Evolutionary conservation across 352 stramenopile species (phyloP).

Genomic region (Saprolegnia diclina): DNA sequence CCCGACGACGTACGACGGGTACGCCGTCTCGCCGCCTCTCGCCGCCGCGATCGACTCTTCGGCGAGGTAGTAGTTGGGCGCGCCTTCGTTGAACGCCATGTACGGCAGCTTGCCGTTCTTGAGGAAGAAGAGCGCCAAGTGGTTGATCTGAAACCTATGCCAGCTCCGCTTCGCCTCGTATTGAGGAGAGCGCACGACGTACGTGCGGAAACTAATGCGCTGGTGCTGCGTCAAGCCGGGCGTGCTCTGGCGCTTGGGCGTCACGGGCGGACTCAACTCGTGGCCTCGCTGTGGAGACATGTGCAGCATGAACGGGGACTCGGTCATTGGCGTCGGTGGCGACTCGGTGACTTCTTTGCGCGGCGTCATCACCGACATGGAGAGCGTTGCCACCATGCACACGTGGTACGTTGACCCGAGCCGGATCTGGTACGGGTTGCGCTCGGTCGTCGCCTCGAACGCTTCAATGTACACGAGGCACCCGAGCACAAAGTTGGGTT

Average conservation of each 20-base stretch:
- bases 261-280: not conserved
- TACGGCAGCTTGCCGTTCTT: slow-evolving; percentile 71
- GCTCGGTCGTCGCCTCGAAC: slow-evolving; percentile 48
- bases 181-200: too few species aligned
- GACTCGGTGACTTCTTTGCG: not conserved
- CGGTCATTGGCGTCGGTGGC: not conserved
- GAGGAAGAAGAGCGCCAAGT: slow-evolving; percentile 71
- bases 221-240: slow-evolving; percentile 4
- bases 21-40: slow-evolving; percentile 44
- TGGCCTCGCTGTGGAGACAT: not conserved
- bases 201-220: slow-evolving; percentile 25
- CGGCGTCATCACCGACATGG: slow-evolving; percentile 31
- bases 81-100: slow-evolving; percentile 76
- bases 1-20: slow-evolving; percentile 65
- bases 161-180: slow-evolving; percentile 13
- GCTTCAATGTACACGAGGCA: slow-evolving; percentile 81
- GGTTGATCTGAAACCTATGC: slow-evolving; percentile 71
- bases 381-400: slow-evolving; percentile 58
- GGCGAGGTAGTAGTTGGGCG: slow-evolving; percentile 70
- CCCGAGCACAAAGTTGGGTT: slow-evolving; percentile 69
- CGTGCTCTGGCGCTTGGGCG: not conserved
- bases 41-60: slow-evolving; percentile 74
- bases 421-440: slow-evolving; percentile 64
- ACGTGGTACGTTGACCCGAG: slow-evolving; percentile 70
- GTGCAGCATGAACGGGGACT: slow-evolving; percentile 14